phyloP scores from a whole-genome alignment of 2,329 filamentous ascomycete genomes.

The Cryoendolithus antarcticus region DNA sequence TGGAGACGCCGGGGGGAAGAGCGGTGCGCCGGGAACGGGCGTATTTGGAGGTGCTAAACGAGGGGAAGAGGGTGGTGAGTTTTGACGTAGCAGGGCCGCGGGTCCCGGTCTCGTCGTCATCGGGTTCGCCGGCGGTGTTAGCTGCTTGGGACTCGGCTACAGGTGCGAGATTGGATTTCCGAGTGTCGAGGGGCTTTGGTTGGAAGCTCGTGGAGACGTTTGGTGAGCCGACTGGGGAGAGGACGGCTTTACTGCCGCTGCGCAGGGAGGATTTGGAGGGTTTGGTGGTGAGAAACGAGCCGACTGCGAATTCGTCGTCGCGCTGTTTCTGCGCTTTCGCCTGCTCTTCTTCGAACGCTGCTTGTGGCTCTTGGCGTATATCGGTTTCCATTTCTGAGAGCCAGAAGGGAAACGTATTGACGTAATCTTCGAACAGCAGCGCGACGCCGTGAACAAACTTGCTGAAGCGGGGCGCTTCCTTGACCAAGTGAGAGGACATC shows the following conservation, averaged over 20 bases:
- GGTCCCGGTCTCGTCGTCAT: constrained; percentile 38
- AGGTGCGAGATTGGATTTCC: constrained; percentile 7
- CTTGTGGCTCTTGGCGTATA: constrained; percentile 83
- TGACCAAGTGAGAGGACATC: constrained; percentile 84
- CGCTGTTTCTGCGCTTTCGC: constrained; percentile 67
- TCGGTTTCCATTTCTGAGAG: constrained; percentile 81
- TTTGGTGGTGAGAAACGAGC: constrained; percentile 60
- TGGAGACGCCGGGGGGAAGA: constrained; percentile 76
- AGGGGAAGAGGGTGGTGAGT: constrained; percentile 63
- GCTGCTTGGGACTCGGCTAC: constrained; percentile 16
- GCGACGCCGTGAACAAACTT: constrained; percentile 95
- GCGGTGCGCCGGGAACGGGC: constrained; percentile 41
- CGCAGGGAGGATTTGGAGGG: constrained; percentile 23
- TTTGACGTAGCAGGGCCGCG: constrained; percentile 34
- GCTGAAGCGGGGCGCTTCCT: constrained; percentile 79
- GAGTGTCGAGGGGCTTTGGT: constrained; percentile 7
- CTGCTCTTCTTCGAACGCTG: constrained; percentile 84
- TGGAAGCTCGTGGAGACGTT: constrained; percentile 42
- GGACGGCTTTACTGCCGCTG: constrained; percentile 42
- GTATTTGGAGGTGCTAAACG: constrained; percentile 71
- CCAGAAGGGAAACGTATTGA: constrained; percentile 96
- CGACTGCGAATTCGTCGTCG: constrained; percentile 79
- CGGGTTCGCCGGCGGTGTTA: constrained; percentile 31
- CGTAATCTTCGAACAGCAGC: constrained; percentile 80
- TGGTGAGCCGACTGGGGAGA: constrained; percentile 57